Evolutionary conservation across 2,329 filamentous ascomycete species (phyloP), one percentile per base, ranked within the genome.

Genomic region (Clonostachys solani): DNA sequence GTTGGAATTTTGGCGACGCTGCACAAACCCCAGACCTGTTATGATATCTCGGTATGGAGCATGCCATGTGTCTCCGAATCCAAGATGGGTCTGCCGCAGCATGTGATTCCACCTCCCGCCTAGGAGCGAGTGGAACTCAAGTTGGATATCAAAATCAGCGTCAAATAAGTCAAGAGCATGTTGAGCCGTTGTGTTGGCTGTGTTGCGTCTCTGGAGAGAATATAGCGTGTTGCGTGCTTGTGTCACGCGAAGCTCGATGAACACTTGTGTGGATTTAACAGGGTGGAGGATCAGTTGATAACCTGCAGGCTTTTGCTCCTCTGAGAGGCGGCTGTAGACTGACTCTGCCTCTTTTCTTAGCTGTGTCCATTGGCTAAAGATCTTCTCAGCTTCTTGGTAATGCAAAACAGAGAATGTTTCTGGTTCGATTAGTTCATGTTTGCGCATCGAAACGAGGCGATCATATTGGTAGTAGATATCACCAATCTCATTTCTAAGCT

Each of bases 201-300:
- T 72, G 53, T 76, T 83, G 15, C 81, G 71, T 45, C 79, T 71
- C 61, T 84, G 80, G 1, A 65, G 59, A 0, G 75, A 78, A 47
- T 79, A 80, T 6, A 79, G 64, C 23, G 75, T 71, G 51, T 85
- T 83, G 34, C 60, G 67, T 1, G 66, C 74, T 15, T 65, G 64
- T 2, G 63, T 70, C 12, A 75, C 68, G 45, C 69, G 71, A 33
- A 75, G 71, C 38, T 74, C 68, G 16, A 74, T 71, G 49, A 77
- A 75, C 35, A 77, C 75, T n/a, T 73, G 69, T 3, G 74, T 79
- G 4, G 81, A 80, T 35, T 77, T 73, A 42, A 80, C 72, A 0
- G 82, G 81, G 46, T 86, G 80, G 6, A 83, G 68, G 9, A 86
- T 69, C 49, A 81, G 74, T 53, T 86, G 73, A 58, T 82, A 86